Evolutionary conservation across 202 grass and related monocot genomes (phyloP).

Genomic region (Cymbopogon flexuosus): DNA sequence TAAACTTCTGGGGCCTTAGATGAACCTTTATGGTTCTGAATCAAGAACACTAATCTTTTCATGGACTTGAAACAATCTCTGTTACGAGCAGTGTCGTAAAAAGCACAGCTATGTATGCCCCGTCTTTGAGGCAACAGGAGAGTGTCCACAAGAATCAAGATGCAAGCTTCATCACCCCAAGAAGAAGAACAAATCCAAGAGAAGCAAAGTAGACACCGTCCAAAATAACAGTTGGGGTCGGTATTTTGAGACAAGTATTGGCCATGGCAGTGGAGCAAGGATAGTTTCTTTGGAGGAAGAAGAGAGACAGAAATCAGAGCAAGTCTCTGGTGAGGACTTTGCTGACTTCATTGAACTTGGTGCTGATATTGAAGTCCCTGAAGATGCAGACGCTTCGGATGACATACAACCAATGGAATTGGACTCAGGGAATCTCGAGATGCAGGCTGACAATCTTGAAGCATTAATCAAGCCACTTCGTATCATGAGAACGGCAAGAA

Average conservation of each 20-base stretch:
- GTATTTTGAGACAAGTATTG: constrained; percentile 71
- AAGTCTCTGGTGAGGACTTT: constrained; percentile 34
- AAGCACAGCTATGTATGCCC: constrained; percentile 92
- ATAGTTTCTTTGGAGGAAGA: constrained; percentile 33
- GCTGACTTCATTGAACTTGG: constrained; percentile 59
- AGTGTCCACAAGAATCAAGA: constrained; percentile 60
- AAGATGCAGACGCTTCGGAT: neutral
- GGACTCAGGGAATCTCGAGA: constrained; percentile 25
- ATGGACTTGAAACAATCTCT: constrained; percentile 54
- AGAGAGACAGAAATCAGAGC: constrained; percentile 32
- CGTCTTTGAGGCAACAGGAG: constrained; percentile 66
- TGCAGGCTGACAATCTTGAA: constrained; percentile 47
- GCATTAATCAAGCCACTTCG: constrained; percentile 51
- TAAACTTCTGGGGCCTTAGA: constrained; percentile 23
- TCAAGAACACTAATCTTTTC: constrained; percentile 39
- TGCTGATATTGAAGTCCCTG: constrained; percentile 10
- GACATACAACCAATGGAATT: constrained; percentile 32
- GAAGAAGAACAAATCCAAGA: constrained; percentile 59
- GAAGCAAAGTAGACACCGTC: constrained; percentile 32
- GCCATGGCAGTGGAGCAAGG: constrained; percentile 17
- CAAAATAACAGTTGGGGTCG: constrained; percentile 64
- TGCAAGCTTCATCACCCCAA: constrained; percentile 99
- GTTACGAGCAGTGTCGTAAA: constrained; percentile 80
- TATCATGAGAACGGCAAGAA: constrained; percentile 44
- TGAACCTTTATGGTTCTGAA: constrained; percentile 24